Percentiles rank a stretch among this genome's conserved stretches.
These are phyloP conservation scores for Sanghuangporus baumii DNA, from an alignment of 1,284 basidiomycete genomes.

Conservation along the genomic window DNA sequence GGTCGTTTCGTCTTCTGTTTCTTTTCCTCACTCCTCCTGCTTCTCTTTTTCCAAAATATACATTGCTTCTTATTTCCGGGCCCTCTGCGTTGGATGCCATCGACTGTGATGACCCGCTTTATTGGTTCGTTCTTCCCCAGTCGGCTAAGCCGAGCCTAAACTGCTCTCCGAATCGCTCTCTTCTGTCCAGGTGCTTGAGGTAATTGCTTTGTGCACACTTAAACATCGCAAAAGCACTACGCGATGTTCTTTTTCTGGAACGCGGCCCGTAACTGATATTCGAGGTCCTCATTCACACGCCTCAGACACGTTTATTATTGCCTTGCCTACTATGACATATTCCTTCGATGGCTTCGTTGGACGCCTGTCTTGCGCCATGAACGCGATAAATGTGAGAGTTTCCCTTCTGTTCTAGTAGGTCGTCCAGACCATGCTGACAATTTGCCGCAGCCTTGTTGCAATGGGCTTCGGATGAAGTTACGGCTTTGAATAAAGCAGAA, in stretches of 20 bases:
- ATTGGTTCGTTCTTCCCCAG: neutral
- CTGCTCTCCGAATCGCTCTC: neutral
- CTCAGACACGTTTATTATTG: neutral
- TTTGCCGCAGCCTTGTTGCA: neutral
- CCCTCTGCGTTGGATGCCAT: neutral
- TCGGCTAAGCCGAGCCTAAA: neutral
- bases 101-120: neutral
- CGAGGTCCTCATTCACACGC: neutral
- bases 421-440: neutral
- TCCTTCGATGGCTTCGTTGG: neutral
- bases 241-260: neutral
- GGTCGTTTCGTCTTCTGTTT: neutral
- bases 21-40: neutral
- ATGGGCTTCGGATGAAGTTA: neutral
- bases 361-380: neutral
- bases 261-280: neutral
- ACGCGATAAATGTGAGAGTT: neutral
- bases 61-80: constrained; percentile 1
- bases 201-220: neutral
- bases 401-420: neutral
- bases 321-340: constrained; percentile 5
- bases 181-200: neutral
- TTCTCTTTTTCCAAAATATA: neutral
- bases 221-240: neutral
- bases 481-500: neutral